Evolutionary conservation across 1,284 basidiomycete genomes (phyloP).

Genomic region (Marasmius sp.): DNA sequence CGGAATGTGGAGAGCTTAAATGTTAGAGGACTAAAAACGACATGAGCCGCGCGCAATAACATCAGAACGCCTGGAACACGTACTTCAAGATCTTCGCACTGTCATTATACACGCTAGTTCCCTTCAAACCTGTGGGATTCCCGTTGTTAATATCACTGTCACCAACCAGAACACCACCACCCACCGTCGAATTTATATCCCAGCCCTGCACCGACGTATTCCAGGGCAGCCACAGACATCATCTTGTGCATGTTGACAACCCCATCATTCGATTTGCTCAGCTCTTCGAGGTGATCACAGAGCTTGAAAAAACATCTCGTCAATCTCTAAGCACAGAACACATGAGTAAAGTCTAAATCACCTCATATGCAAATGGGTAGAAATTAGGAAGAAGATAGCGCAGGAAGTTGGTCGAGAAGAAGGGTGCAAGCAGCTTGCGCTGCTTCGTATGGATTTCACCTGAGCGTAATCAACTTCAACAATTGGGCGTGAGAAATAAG

Average conservation of each 20-base stretch:
- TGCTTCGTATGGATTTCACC: background rate
- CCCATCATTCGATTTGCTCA: background rate
- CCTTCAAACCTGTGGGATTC: background rate
- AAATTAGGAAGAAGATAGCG: background rate
- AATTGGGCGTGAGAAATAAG: background rate
- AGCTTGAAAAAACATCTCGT: too few relatives aligned
- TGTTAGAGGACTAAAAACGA: background rate
- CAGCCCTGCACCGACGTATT: background rate
- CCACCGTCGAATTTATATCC: background rate
- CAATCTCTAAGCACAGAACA: too few relatives aligned
- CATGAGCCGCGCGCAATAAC: background rate
- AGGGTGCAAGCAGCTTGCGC: background rate
- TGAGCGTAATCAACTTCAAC: background rate
- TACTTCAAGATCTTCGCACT: background rate
- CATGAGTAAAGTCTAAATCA: background rate
- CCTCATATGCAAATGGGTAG: slow-evolving; percentile 1
- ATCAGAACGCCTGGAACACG: background rate
- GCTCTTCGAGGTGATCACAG: background rate
- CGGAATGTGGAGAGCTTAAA: background rate
- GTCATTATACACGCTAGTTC: background rate
- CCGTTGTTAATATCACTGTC: background rate
- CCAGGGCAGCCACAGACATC: background rate
- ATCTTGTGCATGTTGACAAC: background rate
- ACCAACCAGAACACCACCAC: background rate
- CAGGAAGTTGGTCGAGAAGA: background rate